These are phyloP conservation scores for Ophiocordyceps robertsii DNA, from an alignment of 2,329 filamentous ascomycete species.

Conservation along the genomic window DNA sequence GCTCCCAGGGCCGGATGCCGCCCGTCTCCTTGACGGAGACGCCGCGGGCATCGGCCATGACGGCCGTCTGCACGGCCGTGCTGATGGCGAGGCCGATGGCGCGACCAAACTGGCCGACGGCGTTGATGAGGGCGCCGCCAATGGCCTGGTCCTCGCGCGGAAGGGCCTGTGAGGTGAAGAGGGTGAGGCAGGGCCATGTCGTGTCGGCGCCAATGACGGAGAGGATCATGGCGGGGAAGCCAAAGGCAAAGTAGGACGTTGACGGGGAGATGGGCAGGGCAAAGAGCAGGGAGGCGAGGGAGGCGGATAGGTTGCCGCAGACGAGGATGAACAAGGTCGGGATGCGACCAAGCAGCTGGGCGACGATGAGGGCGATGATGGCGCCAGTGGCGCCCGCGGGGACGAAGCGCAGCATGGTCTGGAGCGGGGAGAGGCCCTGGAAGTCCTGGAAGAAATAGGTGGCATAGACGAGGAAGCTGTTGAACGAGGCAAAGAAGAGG, in stretches of 20 bases:
- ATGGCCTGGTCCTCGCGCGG: constrained; percentile 52
- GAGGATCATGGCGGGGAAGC: constrained; percentile 52
- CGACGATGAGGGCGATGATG: constrained; percentile 41
- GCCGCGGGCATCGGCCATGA: constrained; percentile 36
- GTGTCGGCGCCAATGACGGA: constrained; percentile 54
- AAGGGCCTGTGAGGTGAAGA: constrained; percentile 51
- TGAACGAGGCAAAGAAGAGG: constrained; percentile 55
- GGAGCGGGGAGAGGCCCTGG: constrained; percentile 45
- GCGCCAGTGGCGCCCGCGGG: constrained; percentile 49
- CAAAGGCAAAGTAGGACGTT: constrained; percentile 55
- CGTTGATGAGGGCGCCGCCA: constrained; percentile 55
- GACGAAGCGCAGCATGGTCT: constrained; percentile 56
- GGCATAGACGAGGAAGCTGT: constrained; percentile 52
- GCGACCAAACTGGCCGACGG: constrained; percentile 50
- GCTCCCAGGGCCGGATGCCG: constrained; percentile 27
- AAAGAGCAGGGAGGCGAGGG: constrained; percentile 45
- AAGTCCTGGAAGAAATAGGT: constrained; percentile 62
- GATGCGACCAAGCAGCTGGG: constrained; percentile 41
- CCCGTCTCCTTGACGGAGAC: constrained; percentile 30
- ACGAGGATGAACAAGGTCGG: constrained; percentile 44
- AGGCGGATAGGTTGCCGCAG: constrained; percentile 42
- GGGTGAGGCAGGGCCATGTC: constrained; percentile 49
- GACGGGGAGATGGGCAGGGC: constrained; percentile 46
- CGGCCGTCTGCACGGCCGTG: constrained; percentile 50
- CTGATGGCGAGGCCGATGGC: constrained; percentile 52